Evolutionary conservation across 73 alveolate species (phyloP).

Genomic region (Durusdinium trenchii): DNA sequence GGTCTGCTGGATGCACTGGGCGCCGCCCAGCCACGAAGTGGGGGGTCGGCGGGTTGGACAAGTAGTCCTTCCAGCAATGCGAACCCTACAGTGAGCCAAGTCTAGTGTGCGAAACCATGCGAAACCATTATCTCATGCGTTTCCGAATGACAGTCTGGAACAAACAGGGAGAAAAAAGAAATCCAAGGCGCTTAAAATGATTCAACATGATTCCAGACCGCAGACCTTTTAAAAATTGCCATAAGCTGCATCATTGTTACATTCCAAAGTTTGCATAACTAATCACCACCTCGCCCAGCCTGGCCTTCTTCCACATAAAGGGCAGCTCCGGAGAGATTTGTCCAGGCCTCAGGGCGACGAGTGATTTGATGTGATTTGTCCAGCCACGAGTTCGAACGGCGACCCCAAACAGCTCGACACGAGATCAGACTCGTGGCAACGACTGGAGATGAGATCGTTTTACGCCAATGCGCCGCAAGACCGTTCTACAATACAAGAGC

Average conservation of each 20-base stretch:
- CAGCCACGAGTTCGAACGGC: not conserved
- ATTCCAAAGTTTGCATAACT: too few species aligned
- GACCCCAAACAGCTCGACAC: not conserved
- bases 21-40: constrained; percentile 73
- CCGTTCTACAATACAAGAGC: not conserved
- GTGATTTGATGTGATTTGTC: too few species aligned
- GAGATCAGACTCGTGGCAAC: not conserved
- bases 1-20: constrained; percentile 80
- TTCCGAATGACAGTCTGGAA: too few species aligned
- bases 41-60: constrained; percentile 74
- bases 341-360: constrained; percentile 18
- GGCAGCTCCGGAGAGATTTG: constrained; percentile 87
- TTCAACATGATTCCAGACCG: not conserved
- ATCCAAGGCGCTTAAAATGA: too few species aligned
- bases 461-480: too few species aligned
- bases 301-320: constrained; percentile 74
- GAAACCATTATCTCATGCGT: too few species aligned
- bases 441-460: too few species aligned
- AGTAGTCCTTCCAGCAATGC: too few species aligned
- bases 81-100: too few species aligned
- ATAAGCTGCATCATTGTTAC: not conserved
- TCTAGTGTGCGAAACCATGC: too few species aligned
- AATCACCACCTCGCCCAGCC: too few species aligned
- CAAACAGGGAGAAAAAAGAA: too few species aligned
- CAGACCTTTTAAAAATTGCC: not conserved